Base-by-base conservation (phyloP, 2,329 filamentous ascomycete genomes). In the Lachnellula arida region DNA sequence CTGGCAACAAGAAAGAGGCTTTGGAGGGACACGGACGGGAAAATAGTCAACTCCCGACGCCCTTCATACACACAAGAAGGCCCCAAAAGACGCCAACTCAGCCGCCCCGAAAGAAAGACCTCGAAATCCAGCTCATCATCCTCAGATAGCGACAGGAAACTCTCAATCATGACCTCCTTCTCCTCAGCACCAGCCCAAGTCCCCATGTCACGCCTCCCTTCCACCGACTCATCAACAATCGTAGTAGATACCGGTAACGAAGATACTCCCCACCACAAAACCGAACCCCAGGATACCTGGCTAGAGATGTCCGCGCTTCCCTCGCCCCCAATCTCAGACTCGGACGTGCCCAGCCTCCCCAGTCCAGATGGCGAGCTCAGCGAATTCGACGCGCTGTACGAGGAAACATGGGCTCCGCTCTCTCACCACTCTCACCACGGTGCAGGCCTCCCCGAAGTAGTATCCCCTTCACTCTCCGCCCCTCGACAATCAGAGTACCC, bases 1-100 rank as follows among this genome's bases (percentile, higher is more conserved):
- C 62, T 79, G 40, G 76, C 76, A 51, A 79, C 77, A 2, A 67
- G 77, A 48, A 77, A 78, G 62, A 71, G 76, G 53, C 73, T 77
- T 62, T 79, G 76, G 76, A 75, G 76, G 62, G 76, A 78, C 61
- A 65, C 69, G 32, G 70, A 76, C 40, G 77, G 77, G 32, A 76
- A 74, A 14, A 69, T 70, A 53, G 76, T 79, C 42, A 76, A 78
- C 32, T 72, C 74, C 9, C 58, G 68, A 53, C 59, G 70, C 43
- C 70, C 70, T 37, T 67, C 70, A 53, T 70, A 65, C 58, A 62
- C 63, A 11, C 63, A 64, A 51, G 62, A 67, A 50, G 63, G 63
- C 11, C 28, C 56, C 40, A 65, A 66, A 43, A 56, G 65, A 51
- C 56, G 62, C 44, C 61, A 66, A 60, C 55, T 59, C 22, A 50